Conservation (phyloP, 441 rosid genomes). For the Syzygium syzygioides region DNA sequence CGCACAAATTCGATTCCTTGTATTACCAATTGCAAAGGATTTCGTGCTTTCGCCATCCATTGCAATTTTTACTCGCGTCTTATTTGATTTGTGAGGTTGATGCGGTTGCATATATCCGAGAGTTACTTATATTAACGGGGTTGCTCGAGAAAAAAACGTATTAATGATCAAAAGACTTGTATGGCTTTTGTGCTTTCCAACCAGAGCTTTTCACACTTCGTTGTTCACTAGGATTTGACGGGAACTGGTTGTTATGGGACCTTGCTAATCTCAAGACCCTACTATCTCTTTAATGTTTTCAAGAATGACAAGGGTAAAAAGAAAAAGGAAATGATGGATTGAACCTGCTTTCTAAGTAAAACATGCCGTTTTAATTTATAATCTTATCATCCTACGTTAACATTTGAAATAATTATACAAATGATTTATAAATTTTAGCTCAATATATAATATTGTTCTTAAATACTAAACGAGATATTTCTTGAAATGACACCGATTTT, state of each 20-base stretch:
- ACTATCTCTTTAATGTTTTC: accelerated
- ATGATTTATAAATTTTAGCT: too few species aligned
- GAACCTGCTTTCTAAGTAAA: neutral
- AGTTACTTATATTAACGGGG: neutral
- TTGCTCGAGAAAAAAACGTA: neutral
- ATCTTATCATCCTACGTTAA: neutral
- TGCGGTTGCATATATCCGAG: neutral
- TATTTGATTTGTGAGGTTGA: neutral
- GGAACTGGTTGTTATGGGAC: neutral
- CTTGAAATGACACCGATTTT: too few species aligned
- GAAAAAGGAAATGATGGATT: neutral
- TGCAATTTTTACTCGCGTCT: neutral
- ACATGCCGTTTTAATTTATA: neutral
- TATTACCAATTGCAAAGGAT: neutral
- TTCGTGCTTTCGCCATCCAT: neutral
- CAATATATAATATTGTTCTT: too few species aligned
- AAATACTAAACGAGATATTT: too few species aligned
- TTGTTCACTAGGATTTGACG: neutral
- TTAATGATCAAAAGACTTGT: neutral
- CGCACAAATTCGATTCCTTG: neutral
- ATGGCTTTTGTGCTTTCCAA: neutral
- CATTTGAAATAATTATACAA: neutral
- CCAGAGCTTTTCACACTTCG: neutral
- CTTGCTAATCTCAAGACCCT: neutral
- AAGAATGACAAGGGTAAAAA: neutral